Base-by-base conservation (phyloP, 371 early-diverging fungal species). In the Actinomortierella wolfii region DNA sequence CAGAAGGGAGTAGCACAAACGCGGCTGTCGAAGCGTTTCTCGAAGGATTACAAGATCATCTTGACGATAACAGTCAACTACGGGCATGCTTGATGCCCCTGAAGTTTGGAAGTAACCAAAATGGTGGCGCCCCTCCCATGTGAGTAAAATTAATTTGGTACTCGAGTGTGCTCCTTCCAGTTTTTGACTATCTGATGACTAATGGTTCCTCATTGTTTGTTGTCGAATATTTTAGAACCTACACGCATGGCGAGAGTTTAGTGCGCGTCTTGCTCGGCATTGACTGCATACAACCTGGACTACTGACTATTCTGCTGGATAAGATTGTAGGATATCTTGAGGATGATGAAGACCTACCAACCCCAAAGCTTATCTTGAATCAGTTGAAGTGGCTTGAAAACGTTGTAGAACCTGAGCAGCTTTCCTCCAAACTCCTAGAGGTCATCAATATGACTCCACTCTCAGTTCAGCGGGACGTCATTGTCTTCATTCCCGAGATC, bases 311-410 rank as follows among this genome's bases (percentile, higher is more conserved):
- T n/a, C 64, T 92, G 6, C 59, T 92, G 46, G 90, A 92, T 46
- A 71, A 84, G 67, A 74, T 90, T 11, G 83, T 89, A 17, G 88
- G 84, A 41, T 88, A 83, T 57, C 80, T 87, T 39, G 82, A 84
- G 56, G 84, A 85, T 26, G 77, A 86, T 51, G 86, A 84, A 57
- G 77, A 76, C 34, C 77, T 79, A 80, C 81, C 81, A 6, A 82
- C 83, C 2, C 86, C 89, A 28, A 80, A 86, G 15, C 68, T 89
- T 24, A 86, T 93, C 25, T 64, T 94, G 42, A 87, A 91, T 44
- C 93, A 94, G 60, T 56, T 94, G 45, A 79, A 90, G 34, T 93
- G 91, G 91, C 71, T 92, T 28, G 92, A 92, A 61, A 84, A 92
- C 55, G 81, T 93, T 26, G 81, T 86, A 0, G 82, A 88, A 40